Evolutionary conservation across 73 alveolate genomes (phyloP).

Genomic region (Paramecium sonneborni): DNA sequence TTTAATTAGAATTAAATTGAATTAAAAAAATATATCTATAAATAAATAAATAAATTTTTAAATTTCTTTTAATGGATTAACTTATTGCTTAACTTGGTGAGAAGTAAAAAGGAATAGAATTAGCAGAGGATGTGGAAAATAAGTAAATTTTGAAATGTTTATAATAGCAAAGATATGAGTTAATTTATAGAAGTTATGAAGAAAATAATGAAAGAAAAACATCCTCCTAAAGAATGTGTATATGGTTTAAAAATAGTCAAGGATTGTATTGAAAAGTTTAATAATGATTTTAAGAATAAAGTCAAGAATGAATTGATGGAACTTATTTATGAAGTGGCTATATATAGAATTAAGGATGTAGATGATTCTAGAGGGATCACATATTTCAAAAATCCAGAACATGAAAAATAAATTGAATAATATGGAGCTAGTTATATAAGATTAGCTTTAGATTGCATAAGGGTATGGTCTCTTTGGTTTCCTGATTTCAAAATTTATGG

Average conservation of each 20-base stretch:
- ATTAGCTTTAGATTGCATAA: conserved; percentile 21
- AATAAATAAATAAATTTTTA: neutral
- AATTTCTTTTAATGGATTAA: neutral
- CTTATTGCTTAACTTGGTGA: neutral
- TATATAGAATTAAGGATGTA: neutral
- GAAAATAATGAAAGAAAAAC: conserved; percentile 1
- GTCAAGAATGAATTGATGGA: neutral
- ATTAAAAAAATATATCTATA: neutral
- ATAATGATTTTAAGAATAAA: neutral
- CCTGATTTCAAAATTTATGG: neutral
- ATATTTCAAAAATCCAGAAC: conserved; percentile 23
- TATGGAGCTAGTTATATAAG: conserved; percentile 14
- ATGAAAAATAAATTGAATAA: neutral
- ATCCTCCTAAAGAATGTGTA: neutral
- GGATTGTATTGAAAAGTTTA: neutral
- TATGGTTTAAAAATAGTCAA: neutral
- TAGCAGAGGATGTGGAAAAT: neutral
- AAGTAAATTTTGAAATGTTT: neutral
- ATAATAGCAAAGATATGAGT: neutral
- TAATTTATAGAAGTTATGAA: neutral
- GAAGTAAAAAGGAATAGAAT: neutral
- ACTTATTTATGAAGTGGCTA: neutral
- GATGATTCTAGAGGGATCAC: conserved; percentile 4
- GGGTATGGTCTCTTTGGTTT: conserved; percentile 18
- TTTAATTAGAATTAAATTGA: neutral